Conservation (phyloP, 2,329 filamentous ascomycete species). For the Fusarium haematococcum region DNA sequence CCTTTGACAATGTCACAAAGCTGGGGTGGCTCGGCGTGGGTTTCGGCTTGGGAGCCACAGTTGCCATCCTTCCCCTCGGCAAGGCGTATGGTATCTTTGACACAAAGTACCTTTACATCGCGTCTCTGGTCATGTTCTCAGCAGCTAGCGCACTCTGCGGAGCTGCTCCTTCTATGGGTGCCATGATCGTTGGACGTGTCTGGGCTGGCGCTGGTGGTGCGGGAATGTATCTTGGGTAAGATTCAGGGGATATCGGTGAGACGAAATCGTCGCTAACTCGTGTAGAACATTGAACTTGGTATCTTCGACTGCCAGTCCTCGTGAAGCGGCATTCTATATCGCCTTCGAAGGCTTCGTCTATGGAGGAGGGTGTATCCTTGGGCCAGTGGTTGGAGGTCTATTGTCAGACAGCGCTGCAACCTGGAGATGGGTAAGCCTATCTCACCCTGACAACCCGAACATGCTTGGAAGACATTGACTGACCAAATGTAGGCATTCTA, state of each 20-base stretch:
- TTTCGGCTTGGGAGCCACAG: constrained; percentile 32
- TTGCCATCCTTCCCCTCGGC: constrained; percentile 31
- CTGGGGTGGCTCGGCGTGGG: constrained; percentile 35
- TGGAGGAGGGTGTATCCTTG: constrained; percentile 55
- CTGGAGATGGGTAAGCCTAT: constrained; percentile 52
- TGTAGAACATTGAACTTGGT: constrained; percentile 27
- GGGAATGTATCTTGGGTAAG: constrained; percentile 38
- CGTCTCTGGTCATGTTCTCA: constrained; percentile 42
- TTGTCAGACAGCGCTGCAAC: constrained; percentile 49
- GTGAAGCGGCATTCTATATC: constrained; percentile 45
- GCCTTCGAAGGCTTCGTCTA: constrained; percentile 46
- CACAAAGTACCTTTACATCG: constrained; percentile 55
- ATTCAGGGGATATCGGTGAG: background rate
- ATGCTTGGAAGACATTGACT: background rate
- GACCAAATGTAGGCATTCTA: constrained; percentile 58
- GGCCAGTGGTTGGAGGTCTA: background rate
- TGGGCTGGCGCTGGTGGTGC: constrained; percentile 56
- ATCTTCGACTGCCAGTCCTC: constrained; percentile 18
- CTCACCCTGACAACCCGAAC: background rate
- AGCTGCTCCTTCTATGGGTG: constrained; percentile 56
- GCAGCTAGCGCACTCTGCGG: constrained; percentile 54
- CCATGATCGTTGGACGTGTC: constrained; percentile 59
- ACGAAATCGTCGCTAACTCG: background rate
- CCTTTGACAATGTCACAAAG: constrained; percentile 33
- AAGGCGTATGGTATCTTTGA: constrained; percentile 51